Evolutionary conservation across 805 yeast genomes (phyloP), one percentile per base, ranked within the genome.

Genomic region (Wickerhamiella allomyrinae): DNA sequence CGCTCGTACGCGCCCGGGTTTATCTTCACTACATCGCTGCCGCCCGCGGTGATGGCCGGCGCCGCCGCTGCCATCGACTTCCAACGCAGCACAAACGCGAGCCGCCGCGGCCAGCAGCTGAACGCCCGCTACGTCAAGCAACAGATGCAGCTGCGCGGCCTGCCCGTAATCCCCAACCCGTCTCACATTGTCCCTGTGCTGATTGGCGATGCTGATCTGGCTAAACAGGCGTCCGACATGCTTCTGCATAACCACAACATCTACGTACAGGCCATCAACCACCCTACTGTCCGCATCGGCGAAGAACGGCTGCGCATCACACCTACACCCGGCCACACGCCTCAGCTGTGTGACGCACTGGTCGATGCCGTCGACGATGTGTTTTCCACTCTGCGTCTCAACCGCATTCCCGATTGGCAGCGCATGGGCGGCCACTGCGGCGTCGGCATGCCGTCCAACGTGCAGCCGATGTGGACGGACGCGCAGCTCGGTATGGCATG

Each of bases 21-120:
- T 61, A 91, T 91, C 54, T 91, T 91, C 66, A 91, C 98, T 46
- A 91, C 99, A 13, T 70, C 95, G 31, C 73, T 91, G 50, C 99
- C 99, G 38, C 99, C 99, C n/a, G 77, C 95, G 13, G 76, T 83
- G 44, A 86, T 91, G 97, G 91, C 95, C 11, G 97, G 96, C 48
- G 82, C 95, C 29, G 68, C 80, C 13, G 78, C 85, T 38, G 89
- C 97, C 7, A 80, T 91, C 53, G 72, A 91, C 56, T 76, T 77
- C 60, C 94, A 83, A 57, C 76, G 94, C 63, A 60, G 75, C 25
- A 79, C 86, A 51, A 69, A 84, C 51, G 69, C 69, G 47, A 85
- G 81, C 63, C 77, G 98, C 61, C 73, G 78, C 46, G 71, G 71
- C 31, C 97, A 87, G 67, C 98, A 91, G 63, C 68, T 65, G 45